Conservation (phyloP, 345 rosid genomes). For the Syzygium aromaticum region DNA sequence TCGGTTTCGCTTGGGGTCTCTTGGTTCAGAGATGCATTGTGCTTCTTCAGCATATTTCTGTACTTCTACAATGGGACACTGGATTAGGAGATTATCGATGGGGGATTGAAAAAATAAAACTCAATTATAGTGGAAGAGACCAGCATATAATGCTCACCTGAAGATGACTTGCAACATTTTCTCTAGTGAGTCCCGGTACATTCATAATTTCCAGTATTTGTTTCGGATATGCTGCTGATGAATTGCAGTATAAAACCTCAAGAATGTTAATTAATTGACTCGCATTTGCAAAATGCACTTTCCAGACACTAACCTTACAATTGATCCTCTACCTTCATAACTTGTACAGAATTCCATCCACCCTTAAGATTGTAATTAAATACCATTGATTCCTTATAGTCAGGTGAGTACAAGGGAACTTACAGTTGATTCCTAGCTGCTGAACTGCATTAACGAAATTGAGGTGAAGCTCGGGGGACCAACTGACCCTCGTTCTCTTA, state of each 20-base stretch:
- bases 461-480: constrained; percentile 8
- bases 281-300: background rate
- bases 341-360: background rate
- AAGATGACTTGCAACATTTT: constrained; percentile 17
- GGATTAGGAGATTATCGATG: background rate
- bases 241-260: background rate
- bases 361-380: background rate
- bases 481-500: constrained; percentile 3
- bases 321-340: background rate
- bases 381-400: background rate
- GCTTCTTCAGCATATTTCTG: constrained; percentile 5
- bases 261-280: background rate
- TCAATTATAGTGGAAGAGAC: background rate
- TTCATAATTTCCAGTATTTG: constrained; percentile 7
- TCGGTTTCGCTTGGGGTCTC: background rate
- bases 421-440: constrained; percentile 2
- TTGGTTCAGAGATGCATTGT: background rate
- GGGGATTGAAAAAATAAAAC: background rate
- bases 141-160: constrained; percentile 9
- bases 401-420: background rate
- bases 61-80: constrained; percentile 2
- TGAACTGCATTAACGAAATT: constrained; percentile 8
- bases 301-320: background rate
- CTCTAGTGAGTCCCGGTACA: constrained; percentile 7
- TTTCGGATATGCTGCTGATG: constrained; percentile 8